These are phyloP conservation scores for Cryptococcus jaspeensis DNA, from an alignment of 1,284 basidiomycete species.

Conservation along the genomic window DNA sequence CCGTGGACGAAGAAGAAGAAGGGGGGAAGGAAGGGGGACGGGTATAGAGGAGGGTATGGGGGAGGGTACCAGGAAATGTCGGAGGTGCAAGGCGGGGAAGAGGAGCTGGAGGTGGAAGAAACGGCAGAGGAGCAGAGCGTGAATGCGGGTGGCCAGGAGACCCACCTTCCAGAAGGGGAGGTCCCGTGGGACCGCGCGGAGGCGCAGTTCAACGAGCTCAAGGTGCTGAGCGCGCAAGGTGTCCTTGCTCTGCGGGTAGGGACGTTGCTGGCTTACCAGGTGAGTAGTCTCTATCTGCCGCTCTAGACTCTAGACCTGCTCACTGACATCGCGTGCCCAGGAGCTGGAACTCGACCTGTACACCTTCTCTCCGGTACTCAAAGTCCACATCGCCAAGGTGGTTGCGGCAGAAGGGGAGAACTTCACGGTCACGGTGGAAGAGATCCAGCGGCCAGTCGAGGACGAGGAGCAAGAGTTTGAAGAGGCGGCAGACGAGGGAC, in stretches of 20 bases:
- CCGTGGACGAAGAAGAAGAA: not conserved
- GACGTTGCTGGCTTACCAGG: constrained; percentile 33
- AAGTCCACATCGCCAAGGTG: constrained; percentile 27
- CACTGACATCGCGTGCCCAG: constrained; percentile 12
- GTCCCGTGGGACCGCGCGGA: constrained; percentile 17
- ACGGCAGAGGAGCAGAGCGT: not conserved
- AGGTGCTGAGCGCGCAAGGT: not conserved
- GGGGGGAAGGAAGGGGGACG: not conserved
- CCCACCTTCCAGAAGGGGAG: not conserved
- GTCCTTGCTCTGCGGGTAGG: constrained; percentile 2
- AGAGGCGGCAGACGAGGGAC: not conserved
- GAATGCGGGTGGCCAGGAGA: not conserved
- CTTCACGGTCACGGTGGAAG: constrained; percentile 3
- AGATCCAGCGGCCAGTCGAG: constrained; percentile 4
- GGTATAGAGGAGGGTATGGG: not conserved
- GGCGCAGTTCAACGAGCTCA: constrained; percentile 10
- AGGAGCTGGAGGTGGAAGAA: constrained; percentile 3
- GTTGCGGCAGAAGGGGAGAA: not conserved
- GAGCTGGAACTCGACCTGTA: constrained; percentile 36
- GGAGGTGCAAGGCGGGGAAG: not conserved
- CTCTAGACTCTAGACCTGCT: not conserved
- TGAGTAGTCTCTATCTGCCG: constrained; percentile 14
- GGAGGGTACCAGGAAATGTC: not conserved
- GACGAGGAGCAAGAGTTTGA: constrained; percentile 3
- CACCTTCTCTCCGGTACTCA: constrained; percentile 39